Conservation (phyloP, 192 early-diverging fungal species). For the Gryganskiella cystojenkinii region DNA sequence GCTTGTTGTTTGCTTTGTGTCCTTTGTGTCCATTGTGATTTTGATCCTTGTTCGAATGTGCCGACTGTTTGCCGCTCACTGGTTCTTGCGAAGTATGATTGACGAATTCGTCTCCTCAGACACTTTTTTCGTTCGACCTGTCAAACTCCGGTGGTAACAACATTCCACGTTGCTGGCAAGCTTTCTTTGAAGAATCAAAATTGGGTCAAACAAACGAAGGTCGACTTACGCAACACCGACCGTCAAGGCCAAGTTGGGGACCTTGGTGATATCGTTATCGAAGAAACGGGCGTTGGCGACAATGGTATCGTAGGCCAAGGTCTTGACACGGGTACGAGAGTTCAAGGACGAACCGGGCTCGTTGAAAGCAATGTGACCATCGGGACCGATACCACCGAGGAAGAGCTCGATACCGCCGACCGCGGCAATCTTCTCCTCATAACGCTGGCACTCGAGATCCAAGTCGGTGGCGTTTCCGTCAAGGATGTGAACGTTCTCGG, state of each 20-base stretch:
- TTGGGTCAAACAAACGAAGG: slow-evolving; percentile 2
- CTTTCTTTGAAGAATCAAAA: not conserved
- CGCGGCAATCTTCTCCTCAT: slow-evolving; percentile 82
- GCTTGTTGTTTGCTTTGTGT: not conserved
- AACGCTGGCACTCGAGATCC: slow-evolving; percentile 82
- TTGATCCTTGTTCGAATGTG: no score
- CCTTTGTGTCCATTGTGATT: no score
- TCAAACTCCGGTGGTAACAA: not conserved
- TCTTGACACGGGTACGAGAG: slow-evolving; percentile 87
- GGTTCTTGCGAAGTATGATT: no score
- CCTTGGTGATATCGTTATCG: slow-evolving; percentile 83
- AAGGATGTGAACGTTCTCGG: slow-evolving; percentile 87
- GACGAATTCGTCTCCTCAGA: no score
- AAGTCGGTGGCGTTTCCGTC: slow-evolving; percentile 87
- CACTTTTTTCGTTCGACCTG: not conserved
- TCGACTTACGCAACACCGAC: slow-evolving; percentile 80
- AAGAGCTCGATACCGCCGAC: slow-evolving; percentile 91
- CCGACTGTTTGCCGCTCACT: no score
- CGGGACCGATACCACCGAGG: slow-evolving; percentile 90
- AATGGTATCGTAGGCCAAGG: slow-evolving; percentile 89
- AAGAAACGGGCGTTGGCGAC: slow-evolving; percentile 90
- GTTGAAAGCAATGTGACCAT: slow-evolving; percentile 94
- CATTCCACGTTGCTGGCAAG: no score
- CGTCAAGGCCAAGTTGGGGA: slow-evolving; percentile 88
- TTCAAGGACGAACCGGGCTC: slow-evolving; percentile 88